Percentiles rank a stretch among this genome's conserved stretches.
phyloP scores from a whole-genome alignment of 441 rosid genomes.

The Gossypium davidsonii region DNA sequence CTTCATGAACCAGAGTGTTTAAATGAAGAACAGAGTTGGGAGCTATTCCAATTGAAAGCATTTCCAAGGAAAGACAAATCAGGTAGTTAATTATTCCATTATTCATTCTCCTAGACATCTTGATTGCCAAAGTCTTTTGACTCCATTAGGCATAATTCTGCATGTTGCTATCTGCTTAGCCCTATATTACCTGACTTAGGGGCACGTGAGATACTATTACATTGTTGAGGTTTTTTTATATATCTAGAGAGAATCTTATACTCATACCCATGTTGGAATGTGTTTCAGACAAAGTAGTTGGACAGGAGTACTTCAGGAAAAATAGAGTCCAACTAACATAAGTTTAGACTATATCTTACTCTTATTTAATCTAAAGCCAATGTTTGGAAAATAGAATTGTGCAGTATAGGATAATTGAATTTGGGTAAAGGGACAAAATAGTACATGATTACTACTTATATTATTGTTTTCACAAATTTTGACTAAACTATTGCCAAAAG shows the following conservation, averaged over 20 bases:
- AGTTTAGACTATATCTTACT: not conserved
- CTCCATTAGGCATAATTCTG: not conserved
- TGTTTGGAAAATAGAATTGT: not conserved
- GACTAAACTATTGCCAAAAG: not conserved
- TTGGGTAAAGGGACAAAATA: not conserved
- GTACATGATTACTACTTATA: not conserved
- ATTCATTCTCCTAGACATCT: not conserved
- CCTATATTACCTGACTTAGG: not conserved
- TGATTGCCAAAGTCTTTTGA: not conserved
- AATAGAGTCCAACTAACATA: not conserved
- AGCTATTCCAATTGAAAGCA: slow-evolving; percentile 23
- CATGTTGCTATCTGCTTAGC: not conserved
- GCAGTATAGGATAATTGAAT: not conserved
- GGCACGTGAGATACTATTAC: no score
- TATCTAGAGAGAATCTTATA: not conserved
- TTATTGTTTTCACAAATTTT: not conserved
- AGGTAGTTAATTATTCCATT: not conserved
- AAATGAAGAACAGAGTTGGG: slow-evolving; percentile 26
- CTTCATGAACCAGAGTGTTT: slow-evolving; percentile 19
- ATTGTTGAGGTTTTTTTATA: not conserved
- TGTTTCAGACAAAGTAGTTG: not conserved
- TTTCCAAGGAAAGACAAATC: slow-evolving; percentile 14
- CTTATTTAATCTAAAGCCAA: not conserved
- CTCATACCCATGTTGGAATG: not conserved
- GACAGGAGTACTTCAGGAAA: not conserved